phyloP scores from a whole-genome alignment of 805 yeast genomes.

The Hagleromyces aurorensis region DNA sequence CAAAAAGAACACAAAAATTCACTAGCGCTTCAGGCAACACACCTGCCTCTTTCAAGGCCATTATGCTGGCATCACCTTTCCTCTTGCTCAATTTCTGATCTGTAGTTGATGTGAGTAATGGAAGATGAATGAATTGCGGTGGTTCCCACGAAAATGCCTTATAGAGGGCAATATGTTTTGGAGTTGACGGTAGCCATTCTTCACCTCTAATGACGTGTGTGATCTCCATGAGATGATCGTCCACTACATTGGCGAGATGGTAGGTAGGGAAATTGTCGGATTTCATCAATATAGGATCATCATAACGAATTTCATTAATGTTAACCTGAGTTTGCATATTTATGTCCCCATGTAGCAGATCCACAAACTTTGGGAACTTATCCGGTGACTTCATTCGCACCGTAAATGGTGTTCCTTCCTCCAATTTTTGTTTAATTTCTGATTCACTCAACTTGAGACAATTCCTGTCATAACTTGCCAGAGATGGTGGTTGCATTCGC shows the following conservation, averaged over 20 bases:
- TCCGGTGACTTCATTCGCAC: constrained; percentile 75
- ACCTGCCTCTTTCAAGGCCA: constrained; percentile 50
- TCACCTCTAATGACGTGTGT: constrained; percentile 96
- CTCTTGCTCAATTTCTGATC: constrained; percentile 83
- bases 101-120: constrained; percentile 63
- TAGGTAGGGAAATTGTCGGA: constrained; percentile 96
- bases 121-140: constrained; percentile 84
- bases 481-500: constrained; percentile 74
- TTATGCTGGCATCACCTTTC: constrained; percentile 70
- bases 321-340: constrained; percentile 77
- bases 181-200: constrained; percentile 95
- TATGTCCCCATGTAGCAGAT: constrained; percentile 69
- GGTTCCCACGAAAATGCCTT: constrained; percentile 77
- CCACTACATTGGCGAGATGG: constrained; percentile 93
- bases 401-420: constrained; percentile 37
- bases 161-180: constrained; percentile 85
- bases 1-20: constrained; percentile 83
- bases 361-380: constrained; percentile 56
- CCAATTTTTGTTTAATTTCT: constrained; percentile 34
- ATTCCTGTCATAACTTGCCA: constrained; percentile 83
- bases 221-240: constrained; percentile 86
- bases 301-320: constrained; percentile 61
- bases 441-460: constrained; percentile 45
- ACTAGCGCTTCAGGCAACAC: constrained; percentile 79
- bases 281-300: constrained; percentile 82